Evolutionary conservation across 106 monocot genomes (phyloP), one percentile per base, ranked within the genome.

Genomic region (Chionographis japonica): DNA sequence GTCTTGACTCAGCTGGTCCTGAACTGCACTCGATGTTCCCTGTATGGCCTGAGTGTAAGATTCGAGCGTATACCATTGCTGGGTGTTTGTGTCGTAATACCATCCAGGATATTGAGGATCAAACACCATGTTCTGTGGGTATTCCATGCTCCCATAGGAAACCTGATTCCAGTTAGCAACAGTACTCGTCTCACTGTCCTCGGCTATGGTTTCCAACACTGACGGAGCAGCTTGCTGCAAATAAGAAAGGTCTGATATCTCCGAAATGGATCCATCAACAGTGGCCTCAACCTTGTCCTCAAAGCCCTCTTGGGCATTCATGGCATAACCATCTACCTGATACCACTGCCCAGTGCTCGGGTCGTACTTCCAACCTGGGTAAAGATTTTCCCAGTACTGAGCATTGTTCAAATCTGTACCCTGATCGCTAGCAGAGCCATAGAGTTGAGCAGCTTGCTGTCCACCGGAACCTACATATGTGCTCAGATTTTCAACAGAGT

Each of bases 281-380:
- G 71, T 11, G 16, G 60, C 37, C 6, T 68, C 4, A 43, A 15
- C n/a, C 1, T 63, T 69, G 27, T 16, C 59, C 40, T 71, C 39
- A 54, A 52, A 60, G 55, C 56, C 54, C 58, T 68, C 74, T 51
- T 67, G 55, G 20, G 18, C 6, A 65, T 65, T 49, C 15, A 5
- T 35, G 76, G 82, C 69, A 67, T 59, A 66, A 74, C 61, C 67
- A 74, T 79, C 89, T 35, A 85, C 50, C 69, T 82, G 88, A 74
- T 83, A 78, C 85, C 89, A 90, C 52, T 82, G 76, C 18, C 80
- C 80, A 8, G 83, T 78, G 54, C 43, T 74, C 4, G 68, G 10
- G 58, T 93, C 85, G 61, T 87, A 98, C 74, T 90, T 93, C 98
- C 98, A 93, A 53, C 87, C 98, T 4, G 98, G 98, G 63, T 93